Conservation (phyloP, 2,329 filamentous ascomycete genomes). For the Aspergillus novofumigatus region DNA sequence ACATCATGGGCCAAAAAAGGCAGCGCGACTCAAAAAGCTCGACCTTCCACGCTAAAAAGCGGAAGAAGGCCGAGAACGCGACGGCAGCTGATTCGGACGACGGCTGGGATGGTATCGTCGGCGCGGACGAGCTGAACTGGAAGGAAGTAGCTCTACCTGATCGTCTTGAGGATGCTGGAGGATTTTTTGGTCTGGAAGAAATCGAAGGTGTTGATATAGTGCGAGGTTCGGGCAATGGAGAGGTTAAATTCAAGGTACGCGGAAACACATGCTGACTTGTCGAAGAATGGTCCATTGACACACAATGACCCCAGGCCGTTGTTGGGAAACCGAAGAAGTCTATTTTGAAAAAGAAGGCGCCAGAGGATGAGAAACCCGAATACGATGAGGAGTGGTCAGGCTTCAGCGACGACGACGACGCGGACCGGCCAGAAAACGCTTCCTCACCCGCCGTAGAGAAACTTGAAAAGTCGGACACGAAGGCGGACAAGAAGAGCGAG, state of each 20-base stretch:
- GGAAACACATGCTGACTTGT: constrained; percentile 3
- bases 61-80: constrained; percentile 26
- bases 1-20: constrained; percentile 35
- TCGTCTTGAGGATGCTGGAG: constrained; percentile 81
- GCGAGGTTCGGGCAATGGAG: constrained; percentile 53
- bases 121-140: constrained; percentile 56
- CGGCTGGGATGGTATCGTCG: constrained; percentile 26
- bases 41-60: constrained; percentile 31
- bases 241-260: constrained; percentile 41
- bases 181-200: constrained; percentile 88
- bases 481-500: constrained; percentile 12
- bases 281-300: constrained; percentile 5
- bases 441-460: constrained; percentile 7
- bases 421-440: constrained; percentile 14
- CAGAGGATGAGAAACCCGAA: constrained; percentile 20
- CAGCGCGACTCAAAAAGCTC: constrained; percentile 28
- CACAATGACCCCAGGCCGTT: constrained; percentile 25
- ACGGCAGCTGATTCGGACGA: constrained; percentile 13
- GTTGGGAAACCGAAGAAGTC: constrained; percentile 31
- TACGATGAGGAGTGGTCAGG: constrained; percentile 61
- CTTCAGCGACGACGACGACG: constrained; percentile 56
- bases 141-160: constrained; percentile 65
- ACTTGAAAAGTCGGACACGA: constrained; percentile 15
- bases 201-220: constrained; percentile 88
- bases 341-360: constrained; percentile 22